Percentiles rank a stretch among this genome's conserved stretches.
These are phyloP conservation scores for Misopates orontium DNA, from an alignment of 257 asterid genomes.

Conservation along the genomic window DNA sequence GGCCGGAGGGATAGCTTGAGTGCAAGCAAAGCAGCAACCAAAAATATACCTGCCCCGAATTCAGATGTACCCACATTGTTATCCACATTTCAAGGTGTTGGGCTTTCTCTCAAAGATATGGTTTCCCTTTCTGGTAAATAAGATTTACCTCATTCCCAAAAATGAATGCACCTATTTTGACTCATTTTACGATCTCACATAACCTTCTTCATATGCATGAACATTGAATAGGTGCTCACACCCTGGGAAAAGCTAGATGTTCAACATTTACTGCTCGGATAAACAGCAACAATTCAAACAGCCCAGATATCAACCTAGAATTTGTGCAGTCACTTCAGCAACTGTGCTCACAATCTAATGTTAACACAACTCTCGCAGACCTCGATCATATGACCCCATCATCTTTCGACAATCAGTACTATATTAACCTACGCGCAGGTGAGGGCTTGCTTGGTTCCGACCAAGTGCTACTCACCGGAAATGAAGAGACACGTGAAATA, in stretches of 20 bases:
- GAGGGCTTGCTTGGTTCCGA: constrained; percentile 77
- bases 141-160: neutral
- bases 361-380: constrained; percentile 53
- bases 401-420: constrained; percentile 70
- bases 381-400: constrained; percentile 67
- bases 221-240: constrained; percentile 67
- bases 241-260: constrained; percentile 87
- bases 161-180: neutral
- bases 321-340: constrained; percentile 68
- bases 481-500: constrained; percentile 33
- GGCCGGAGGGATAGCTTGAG: constrained; percentile 72
- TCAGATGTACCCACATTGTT: constrained; percentile 63
- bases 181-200: neutral
- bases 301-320: constrained; percentile 42
- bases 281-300: constrained; percentile 22
- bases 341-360: constrained; percentile 46
- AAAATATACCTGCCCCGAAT: constrained; percentile 74
- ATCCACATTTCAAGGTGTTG: constrained; percentile 62
- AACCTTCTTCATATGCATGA: neutral
- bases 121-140: constrained; percentile 77
- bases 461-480: constrained; percentile 51
- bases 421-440: constrained; percentile 60
- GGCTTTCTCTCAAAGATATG: constrained; percentile 66
- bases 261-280: constrained; percentile 56
- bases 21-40: constrained; percentile 66